Conservation (phyloP, 2,329 filamentous ascomycete genomes). For the Alternaria triticina region DNA sequence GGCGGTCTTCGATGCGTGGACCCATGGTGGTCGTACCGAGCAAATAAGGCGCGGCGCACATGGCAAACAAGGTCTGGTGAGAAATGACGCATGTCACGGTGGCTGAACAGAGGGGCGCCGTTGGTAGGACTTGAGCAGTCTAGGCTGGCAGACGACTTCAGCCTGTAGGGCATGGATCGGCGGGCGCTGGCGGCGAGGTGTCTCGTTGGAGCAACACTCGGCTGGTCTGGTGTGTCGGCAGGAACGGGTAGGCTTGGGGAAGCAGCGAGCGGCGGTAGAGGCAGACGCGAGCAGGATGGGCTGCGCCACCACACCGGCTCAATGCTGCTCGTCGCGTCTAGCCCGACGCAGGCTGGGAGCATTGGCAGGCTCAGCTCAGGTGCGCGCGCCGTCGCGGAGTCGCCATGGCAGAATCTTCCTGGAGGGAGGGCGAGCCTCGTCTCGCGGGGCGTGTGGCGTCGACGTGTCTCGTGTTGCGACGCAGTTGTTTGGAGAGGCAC, state of each 20-base stretch:
- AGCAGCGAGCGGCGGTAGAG: not conserved
- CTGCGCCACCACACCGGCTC: conserved; percentile 16
- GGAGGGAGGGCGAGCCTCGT: not conserved
- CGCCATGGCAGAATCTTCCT: conserved; percentile 4
- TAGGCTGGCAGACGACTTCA: not conserved
- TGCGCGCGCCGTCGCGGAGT: not conserved
- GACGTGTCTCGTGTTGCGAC: conserved; percentile 6
- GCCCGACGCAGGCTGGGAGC: conserved; percentile 4
- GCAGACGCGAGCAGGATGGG: not conserved
- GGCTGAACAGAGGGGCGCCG: conserved; percentile 7
- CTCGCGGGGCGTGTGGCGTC: conserved; percentile 3
- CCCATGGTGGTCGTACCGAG: conserved; percentile 6
- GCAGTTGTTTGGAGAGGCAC: not conserved
- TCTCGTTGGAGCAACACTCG: not conserved
- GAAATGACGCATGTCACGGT: conserved; percentile 9
- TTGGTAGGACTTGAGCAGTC: not conserved
- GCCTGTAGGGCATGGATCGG: not conserved
- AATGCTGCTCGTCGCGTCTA: conserved; percentile 6
- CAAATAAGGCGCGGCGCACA: conserved; percentile 10
- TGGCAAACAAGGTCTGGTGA: conserved; percentile 14
- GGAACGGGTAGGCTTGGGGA: not conserved
- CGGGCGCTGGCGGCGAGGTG: not conserved
- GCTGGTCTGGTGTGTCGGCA: not conserved
- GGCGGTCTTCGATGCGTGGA: not conserved
- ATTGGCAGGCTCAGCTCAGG: conserved; percentile 6